These are phyloP conservation scores for Talaromyces sp. DNA, from an alignment of 2,329 filamentous ascomycete genomes.

Conservation along the genomic window DNA sequence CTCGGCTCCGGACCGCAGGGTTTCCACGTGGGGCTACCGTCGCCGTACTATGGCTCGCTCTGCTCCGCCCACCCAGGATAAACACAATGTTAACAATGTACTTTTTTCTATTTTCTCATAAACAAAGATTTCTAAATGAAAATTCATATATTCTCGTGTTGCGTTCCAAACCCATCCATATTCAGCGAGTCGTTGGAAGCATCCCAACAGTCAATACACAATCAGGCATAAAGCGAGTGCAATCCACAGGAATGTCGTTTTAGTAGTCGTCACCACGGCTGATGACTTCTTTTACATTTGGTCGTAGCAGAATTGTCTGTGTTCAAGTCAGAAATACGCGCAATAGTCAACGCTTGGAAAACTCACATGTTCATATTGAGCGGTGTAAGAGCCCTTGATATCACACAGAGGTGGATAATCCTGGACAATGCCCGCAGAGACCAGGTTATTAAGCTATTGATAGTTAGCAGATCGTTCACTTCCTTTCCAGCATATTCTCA, in stretches of 20 bases:
- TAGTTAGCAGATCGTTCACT: slow-evolving; percentile 21
- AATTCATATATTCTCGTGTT: not conserved
- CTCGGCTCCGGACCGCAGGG: slow-evolving; percentile 20
- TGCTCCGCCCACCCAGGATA: not conserved
- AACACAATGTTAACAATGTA: not conserved
- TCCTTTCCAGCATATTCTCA: not conserved
- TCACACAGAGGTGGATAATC: slow-evolving; percentile 85
- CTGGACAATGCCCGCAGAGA: slow-evolving; percentile 77
- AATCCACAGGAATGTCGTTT: slow-evolving; percentile 8
- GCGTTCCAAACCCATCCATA: not conserved
- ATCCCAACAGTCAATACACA: not conserved
- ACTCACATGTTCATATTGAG: slow-evolving; percentile 90
- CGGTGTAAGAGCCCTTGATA: slow-evolving; percentile 90
- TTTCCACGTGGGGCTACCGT: slow-evolving; percentile 33
- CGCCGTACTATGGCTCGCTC: not conserved
- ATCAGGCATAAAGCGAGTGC: not conserved
- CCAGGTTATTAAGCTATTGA: slow-evolving; percentile 72
- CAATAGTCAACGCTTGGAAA: not conserved
- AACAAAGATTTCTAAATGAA: not conserved
- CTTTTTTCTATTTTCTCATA: not conserved
- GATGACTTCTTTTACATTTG: slow-evolving; percentile 80
- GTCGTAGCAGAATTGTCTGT: slow-evolving; percentile 69
- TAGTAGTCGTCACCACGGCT: slow-evolving; percentile 82
- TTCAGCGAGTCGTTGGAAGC: not conserved
- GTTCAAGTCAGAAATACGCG: not conserved